phyloP scores from a whole-genome alignment of 2,329 filamentous ascomycete genomes.

The Ophiostoma perfectum region DNA sequence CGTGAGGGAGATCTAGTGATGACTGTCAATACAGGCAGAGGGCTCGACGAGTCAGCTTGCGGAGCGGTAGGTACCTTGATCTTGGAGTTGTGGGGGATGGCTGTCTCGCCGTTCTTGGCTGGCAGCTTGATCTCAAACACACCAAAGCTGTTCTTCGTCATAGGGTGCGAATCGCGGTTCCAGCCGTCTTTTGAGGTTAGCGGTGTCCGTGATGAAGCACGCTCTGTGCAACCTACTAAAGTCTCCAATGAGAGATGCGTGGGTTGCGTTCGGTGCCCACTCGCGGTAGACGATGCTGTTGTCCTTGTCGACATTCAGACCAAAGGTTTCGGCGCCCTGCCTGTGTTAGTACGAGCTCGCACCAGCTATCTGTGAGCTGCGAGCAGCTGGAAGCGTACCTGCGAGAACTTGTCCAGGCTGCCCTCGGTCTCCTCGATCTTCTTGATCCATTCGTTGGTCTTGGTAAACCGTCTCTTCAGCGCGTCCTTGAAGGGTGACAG shows the following conservation, averaged over 20 bases:
- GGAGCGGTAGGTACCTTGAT: slow-evolving; percentile 63
- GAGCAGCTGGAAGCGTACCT: not conserved
- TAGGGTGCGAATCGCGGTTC: slow-evolving; percentile 75
- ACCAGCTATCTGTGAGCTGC: not conserved
- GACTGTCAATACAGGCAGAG: not conserved
- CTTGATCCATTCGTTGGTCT: slow-evolving; percentile 81
- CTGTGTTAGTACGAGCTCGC: slow-evolving; percentile 35
- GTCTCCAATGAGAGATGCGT: slow-evolving; percentile 84
- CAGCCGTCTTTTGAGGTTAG: slow-evolving; percentile 60
- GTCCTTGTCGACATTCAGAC: slow-evolving; percentile 73
- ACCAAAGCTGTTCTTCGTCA: slow-evolving; percentile 81
- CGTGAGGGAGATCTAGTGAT: slow-evolving; percentile 69
- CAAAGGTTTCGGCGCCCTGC: slow-evolving; percentile 75
- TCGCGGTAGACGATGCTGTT: slow-evolving; percentile 88
- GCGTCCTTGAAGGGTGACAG: slow-evolving; percentile 76
- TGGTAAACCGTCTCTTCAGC: slow-evolving; percentile 69
- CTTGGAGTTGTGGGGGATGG: slow-evolving; percentile 90
- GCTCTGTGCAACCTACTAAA: slow-evolving; percentile 63
- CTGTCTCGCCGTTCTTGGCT: slow-evolving; percentile 63
- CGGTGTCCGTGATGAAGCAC: not conserved
- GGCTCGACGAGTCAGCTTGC: not conserved
- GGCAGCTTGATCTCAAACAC: slow-evolving; percentile 80
- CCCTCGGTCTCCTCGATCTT: slow-evolving; percentile 78
- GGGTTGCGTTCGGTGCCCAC: slow-evolving; percentile 87
- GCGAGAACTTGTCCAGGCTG: slow-evolving; percentile 82